phyloP scores from a whole-genome alignment of 495 filamentous ascomycete species.

The Daldinia loculata region DNA sequence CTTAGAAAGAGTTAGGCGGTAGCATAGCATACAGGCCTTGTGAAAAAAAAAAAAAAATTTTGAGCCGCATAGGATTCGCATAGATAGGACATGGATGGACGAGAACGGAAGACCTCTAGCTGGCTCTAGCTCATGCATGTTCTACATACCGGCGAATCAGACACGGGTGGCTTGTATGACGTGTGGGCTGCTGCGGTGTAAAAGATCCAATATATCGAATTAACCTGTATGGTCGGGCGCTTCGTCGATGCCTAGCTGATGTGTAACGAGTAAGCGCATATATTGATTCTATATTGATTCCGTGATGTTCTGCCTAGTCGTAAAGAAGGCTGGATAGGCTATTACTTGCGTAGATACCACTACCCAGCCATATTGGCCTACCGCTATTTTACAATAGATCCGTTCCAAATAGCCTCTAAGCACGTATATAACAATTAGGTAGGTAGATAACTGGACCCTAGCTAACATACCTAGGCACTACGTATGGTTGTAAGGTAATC shows the following conservation, averaged over 20 bases:
- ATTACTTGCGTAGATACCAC: neutral
- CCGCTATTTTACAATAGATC: neutral
- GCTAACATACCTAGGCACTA: neutral
- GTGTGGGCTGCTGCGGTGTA: neutral
- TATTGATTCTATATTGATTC: conserved; percentile 1
- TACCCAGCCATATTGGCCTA: neutral
- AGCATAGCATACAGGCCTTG: neutral
- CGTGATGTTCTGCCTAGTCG: neutral
- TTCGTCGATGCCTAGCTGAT: neutral
- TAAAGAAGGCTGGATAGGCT: neutral
- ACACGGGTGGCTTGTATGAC: neutral
- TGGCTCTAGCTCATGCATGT: neutral
- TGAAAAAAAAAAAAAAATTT: neutral
- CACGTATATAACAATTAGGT: neutral
- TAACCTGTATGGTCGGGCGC: neutral
- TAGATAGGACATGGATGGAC: neutral
- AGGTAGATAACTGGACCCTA: too few species aligned
- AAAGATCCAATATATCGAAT: neutral
- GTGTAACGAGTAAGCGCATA: neutral
- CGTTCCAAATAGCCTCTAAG: neutral
- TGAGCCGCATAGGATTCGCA: neutral
- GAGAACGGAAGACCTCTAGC: neutral
- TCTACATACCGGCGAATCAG: neutral
- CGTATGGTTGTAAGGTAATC: neutral
- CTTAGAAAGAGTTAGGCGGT: neutral